phyloP scores from a whole-genome alignment of 129 eudicot species.

The Chrysanthemum makinoi region DNA sequence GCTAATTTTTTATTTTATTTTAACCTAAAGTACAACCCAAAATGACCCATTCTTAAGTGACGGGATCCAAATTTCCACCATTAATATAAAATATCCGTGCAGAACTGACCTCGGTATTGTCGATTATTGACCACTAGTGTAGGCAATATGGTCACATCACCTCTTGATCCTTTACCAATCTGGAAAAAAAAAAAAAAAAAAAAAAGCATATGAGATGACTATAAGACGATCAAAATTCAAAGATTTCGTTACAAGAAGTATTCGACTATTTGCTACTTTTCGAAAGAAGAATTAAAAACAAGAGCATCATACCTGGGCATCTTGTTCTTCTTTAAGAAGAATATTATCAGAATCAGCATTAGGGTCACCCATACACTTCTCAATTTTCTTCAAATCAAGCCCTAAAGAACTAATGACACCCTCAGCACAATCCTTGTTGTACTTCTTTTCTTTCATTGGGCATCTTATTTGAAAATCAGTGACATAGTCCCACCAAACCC shows the following conservation, averaged over 20 bases:
- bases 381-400: slow-evolving; percentile 69
- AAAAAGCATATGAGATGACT: no score
- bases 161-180: slow-evolving; percentile 94
- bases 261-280: no score
- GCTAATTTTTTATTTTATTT: not conserved
- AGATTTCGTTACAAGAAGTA: not conserved
- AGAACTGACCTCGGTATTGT: slow-evolving; percentile 79
- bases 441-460: slow-evolving; percentile 96
- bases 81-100: not conserved
- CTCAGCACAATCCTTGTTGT: slow-evolving; percentile 87
- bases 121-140: slow-evolving; percentile 90
- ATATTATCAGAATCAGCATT: slow-evolving; percentile 78
- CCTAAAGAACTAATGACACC: slow-evolving; percentile 76
- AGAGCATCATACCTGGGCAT: slow-evolving; percentile 60
- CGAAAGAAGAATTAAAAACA: not conserved
- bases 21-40: not conserved
- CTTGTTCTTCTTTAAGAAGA: slow-evolving; percentile 87
- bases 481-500: slow-evolving; percentile 99
- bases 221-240: not conserved
- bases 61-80: not conserved
- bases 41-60: not conserved
- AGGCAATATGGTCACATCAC: slow-evolving; percentile 95
- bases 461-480: slow-evolving; percentile 95
- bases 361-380: slow-evolving; percentile 93
- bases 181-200: slow-evolving; percentile 19